These are phyloP conservation scores for Fistulinella prunicolor DNA, from an alignment of 768 basidiomycete genomes.

Conservation along the genomic window DNA sequence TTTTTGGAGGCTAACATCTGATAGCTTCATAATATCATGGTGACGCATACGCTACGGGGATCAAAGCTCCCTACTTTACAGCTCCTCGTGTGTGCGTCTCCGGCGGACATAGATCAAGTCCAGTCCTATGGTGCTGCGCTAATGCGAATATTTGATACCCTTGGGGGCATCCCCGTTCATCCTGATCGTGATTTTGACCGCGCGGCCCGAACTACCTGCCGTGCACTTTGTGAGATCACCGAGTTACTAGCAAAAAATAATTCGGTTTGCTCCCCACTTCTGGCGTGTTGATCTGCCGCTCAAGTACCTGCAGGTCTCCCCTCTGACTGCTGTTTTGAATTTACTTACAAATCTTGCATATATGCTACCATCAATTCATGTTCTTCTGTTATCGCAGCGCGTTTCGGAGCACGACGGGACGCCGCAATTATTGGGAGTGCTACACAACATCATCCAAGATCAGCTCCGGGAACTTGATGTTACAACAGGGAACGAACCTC, in stretches of 20 bases:
- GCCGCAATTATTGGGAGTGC: constrained; percentile 36
- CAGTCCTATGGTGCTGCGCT: constrained; percentile 43
- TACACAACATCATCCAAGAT: constrained; percentile 42
- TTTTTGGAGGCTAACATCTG: constrained; percentile 2
- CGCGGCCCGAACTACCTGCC: constrained; percentile 29
- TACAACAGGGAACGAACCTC: constrained; percentile 22
- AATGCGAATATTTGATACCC: constrained; percentile 34
- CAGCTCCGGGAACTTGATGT: constrained; percentile 37
- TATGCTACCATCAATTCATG: constrained; percentile 47
- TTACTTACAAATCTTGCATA: constrained; percentile 47
- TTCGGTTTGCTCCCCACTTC: constrained; percentile 36
- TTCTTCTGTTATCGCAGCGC: constrained; percentile 33
- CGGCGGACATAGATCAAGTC: constrained; percentile 23
- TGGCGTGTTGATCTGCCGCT: constrained; percentile 2
- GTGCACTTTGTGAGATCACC: constrained; percentile 41
- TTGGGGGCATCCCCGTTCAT: constrained; percentile 24
- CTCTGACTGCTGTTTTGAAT: constrained; percentile 51
- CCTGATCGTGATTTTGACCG: constrained; percentile 18
- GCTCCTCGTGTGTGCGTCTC: constrained; percentile 41
- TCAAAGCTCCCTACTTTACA: constrained; percentile 49
- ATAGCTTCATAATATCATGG: constrained; percentile 59
- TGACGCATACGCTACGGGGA: constrained; percentile 49
- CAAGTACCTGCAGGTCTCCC: constrained; percentile 37
- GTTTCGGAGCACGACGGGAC: constrained; percentile 25
- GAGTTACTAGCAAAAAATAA: constrained; percentile 34